Evolutionary conservation across 768 basidiomycete genomes (phyloP).

Genomic region (Mycena indigotica): DNA sequence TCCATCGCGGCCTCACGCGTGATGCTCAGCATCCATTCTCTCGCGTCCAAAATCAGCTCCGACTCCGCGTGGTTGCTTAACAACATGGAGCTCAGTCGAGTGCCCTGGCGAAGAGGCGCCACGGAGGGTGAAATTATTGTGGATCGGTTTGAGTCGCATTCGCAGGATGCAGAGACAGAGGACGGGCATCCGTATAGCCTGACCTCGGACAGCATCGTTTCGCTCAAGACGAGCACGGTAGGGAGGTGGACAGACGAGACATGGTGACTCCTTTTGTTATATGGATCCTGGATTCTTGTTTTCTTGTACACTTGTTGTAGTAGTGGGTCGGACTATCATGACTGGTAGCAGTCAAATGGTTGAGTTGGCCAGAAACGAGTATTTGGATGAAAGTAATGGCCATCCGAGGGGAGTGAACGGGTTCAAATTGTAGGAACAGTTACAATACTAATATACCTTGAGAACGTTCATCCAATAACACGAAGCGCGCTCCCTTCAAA

Average conservation of each 20-base stretch:
- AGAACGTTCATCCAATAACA: conserved; percentile 49
- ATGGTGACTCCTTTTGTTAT: conserved; percentile 5
- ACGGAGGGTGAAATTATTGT: conserved; percentile 42
- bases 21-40: conserved; percentile 44
- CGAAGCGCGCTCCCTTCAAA: conserved; percentile 50
- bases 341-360: background rate
- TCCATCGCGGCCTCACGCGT: conserved; percentile 38
- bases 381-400: too few relatives aligned
- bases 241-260: conserved; percentile 20
- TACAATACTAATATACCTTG: conserved; percentile 38
- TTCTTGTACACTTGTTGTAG: too few relatives aligned
- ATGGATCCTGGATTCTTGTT: background rate
- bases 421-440: background rate
- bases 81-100: conserved; percentile 47
- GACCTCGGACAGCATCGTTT: conserved; percentile 4
- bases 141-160: conserved; percentile 19
- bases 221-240: conserved; percentile 20
- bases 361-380: too few relatives aligned
- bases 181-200: background rate
- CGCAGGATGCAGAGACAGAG: background rate
- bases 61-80: conserved; percentile 47
- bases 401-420: too few relatives aligned
- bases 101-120: conserved; percentile 39
- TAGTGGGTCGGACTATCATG: too few relatives aligned
- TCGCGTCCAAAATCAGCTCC: conserved; percentile 44